Evolutionary conservation across 805 yeast genomes (phyloP).

Genomic region (Ogataea angusta): DNA sequence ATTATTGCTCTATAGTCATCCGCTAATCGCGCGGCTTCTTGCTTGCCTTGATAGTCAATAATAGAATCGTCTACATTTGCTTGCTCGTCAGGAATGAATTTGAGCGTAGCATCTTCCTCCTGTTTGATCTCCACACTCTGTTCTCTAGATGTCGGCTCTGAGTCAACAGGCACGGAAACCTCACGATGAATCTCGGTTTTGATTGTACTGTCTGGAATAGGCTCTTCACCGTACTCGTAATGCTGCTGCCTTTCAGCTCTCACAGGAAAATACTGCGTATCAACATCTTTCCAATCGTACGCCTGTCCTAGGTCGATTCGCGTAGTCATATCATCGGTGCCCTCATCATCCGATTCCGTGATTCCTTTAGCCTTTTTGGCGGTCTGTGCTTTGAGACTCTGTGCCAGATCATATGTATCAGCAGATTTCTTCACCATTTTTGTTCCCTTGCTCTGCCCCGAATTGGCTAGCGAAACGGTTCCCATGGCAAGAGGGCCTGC

Average conservation of each 20-base stretch:
- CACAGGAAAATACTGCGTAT: slow-evolving; percentile 62
- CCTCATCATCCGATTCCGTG: slow-evolving; percentile 3
- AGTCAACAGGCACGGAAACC: slow-evolving; percentile 17
- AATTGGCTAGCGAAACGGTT: slow-evolving; percentile 42
- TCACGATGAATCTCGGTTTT: slow-evolving; percentile 33
- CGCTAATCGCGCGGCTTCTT: slow-evolving; percentile 34
- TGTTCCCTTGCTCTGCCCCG: slow-evolving; percentile 1
- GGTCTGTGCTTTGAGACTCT: slow-evolving; percentile 15
- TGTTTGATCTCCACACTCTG: slow-evolving; percentile 21
- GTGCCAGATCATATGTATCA: slow-evolving; percentile 21
- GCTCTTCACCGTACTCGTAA: slow-evolving; percentile 34
- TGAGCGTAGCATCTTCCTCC: slow-evolving; percentile 11
- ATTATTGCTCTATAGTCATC: slow-evolving; percentile 40
- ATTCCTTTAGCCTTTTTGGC: slow-evolving; percentile 13
- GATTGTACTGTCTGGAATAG: slow-evolving; percentile 30
- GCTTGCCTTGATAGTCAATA: slow-evolving; percentile 32
- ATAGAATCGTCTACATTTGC: slow-evolving; percentile 16
- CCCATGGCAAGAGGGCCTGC: slow-evolving; percentile 76
- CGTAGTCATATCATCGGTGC: slow-evolving; percentile 42
- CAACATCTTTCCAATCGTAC: slow-evolving; percentile 49
- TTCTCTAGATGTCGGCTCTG: slow-evolving; percentile 25
- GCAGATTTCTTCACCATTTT: slow-evolving; percentile 1
- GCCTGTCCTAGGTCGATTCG: slow-evolving; percentile 65
- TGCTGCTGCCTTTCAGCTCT: slow-evolving; percentile 58
- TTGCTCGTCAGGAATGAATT: slow-evolving; percentile 12